Evolutionary conservation across 2,329 filamentous ascomycete species (phyloP), one percentile per base, ranked within the genome.

Genomic region (Colletotrichum sp.): DNA sequence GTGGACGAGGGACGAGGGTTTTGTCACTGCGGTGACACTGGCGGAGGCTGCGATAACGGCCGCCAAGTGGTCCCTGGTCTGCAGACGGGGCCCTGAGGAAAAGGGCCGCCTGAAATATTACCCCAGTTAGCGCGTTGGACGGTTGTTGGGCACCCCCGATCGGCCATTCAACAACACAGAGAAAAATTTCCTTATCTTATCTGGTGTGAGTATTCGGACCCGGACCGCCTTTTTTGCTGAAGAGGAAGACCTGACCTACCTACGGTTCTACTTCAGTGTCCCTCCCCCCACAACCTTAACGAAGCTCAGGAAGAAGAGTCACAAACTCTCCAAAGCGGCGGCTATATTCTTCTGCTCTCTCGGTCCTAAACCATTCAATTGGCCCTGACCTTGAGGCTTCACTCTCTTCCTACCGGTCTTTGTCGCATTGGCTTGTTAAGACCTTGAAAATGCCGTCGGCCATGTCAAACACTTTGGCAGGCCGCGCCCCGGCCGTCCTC

Each of bases 401-500:
- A 34, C 65, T 34, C 68, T 58, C 56, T 43, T 69, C 69, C 26
- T 55, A 21, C 43, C 61, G 70, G 71, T 70, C 59, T 59, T 43
- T 66, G 69, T 70, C 52, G 63, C 38, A 69, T 66, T 73, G 76
- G 48, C n/a, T 61, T 28, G 36, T 43, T 56, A 63, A 73, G 70
- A 67, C 58, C 24, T 58, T 66, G 34, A 76, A 80, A 78, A 86
- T 86, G 85, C 84, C 83, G 81, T 82, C 83, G 79, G 82, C 83
- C 80, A 83, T 85, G 80, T 82, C 83, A 74, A 79, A 81, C 79
- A 81, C 83, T 77, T 82, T 91, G 84, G 89, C 90, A 80, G 89
- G 89, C 81, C 88, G 90, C 82, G 89, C 90, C 81, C 90, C 90
- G 84, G 86, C 89, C 80, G 83, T 91, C 81, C 87, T 92, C 84